Percentiles rank a stretch among this genome's conserved stretches.
Conservation (phyloP, 192 early-diverging fungal species). For the Funneliformis mosseae region DNA sequence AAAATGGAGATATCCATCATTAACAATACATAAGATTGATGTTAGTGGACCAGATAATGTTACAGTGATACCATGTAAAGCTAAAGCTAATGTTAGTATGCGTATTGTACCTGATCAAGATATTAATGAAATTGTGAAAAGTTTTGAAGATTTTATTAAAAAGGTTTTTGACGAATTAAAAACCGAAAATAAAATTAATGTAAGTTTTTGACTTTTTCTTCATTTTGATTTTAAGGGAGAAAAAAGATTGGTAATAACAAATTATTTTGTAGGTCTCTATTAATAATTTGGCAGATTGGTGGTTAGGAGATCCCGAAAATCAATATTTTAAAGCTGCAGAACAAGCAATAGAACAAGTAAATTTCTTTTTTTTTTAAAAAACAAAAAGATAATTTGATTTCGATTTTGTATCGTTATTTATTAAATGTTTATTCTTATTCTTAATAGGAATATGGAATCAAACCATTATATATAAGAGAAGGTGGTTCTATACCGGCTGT, state of each 20-base stretch:
- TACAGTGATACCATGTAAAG: conserved; percentile 70
- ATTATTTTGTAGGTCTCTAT: conserved; percentile 55
- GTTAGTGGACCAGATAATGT: conserved; percentile 71
- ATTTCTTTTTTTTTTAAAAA: neutral
- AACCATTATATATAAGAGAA: conserved; percentile 75
- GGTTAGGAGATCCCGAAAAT: conserved; percentile 70
- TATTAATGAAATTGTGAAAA: conserved; percentile 59
- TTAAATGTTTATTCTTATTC: neutral
- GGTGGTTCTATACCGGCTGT: conserved; percentile 80
- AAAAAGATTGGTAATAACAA: conserved; percentile 32
- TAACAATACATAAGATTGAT: conserved; percentile 76
- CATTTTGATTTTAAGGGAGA: conserved; percentile 5
- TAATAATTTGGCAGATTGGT: conserved; percentile 69
- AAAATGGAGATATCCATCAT: conserved; percentile 72
- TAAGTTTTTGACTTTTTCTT: conserved; percentile 34
- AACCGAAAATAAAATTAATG: conserved; percentile 52
- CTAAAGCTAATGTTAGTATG: conserved; percentile 71
- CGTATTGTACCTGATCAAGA: conserved; percentile 77
- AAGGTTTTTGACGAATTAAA: conserved; percentile 51
- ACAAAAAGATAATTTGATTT: neutral
- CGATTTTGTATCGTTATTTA: neutral
- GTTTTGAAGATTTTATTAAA: conserved; percentile 59
- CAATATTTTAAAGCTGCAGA: conserved; percentile 71
- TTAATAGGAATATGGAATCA: conserved; percentile 57
- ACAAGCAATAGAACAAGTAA: conserved; percentile 56